Evolutionary conservation across 179 eudicot genomes (phyloP).

Genomic region (Corrigiola litoralis): DNA sequence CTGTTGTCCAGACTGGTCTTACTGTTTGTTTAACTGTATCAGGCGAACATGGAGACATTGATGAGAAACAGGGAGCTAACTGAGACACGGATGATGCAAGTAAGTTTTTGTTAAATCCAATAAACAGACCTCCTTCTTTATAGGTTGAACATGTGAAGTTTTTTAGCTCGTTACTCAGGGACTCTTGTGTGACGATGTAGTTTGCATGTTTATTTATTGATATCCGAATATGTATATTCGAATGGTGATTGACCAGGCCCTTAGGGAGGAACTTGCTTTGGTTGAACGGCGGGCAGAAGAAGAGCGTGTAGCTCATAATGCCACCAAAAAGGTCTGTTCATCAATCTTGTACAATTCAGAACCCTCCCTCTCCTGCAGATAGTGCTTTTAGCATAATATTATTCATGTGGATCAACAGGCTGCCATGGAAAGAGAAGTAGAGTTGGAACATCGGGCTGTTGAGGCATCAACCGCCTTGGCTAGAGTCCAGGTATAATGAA

Average conservation of each 20-base stretch:
- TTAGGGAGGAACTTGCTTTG: conserved; percentile 85
- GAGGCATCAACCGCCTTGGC: conserved; percentile 94
- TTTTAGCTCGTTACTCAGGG: neutral
- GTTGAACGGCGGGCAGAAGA: conserved; percentile 96
- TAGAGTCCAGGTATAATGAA: conserved; percentile 65
- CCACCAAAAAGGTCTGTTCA: conserved; percentile 71
- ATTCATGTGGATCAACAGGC: conserved; percentile 43
- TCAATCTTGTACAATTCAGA: conserved; percentile 4
- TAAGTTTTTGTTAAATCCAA: conserved; percentile 31
- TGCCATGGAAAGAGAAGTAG: conserved; percentile 98
- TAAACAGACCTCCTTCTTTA: neutral
- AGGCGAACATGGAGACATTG: conserved; percentile 95
- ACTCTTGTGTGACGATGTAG: neutral
- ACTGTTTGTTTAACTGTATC: conserved; percentile 18
- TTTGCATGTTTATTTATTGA: neutral
- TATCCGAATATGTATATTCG: neutral
- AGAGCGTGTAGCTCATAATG: conserved; percentile 92
- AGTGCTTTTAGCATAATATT: conserved; percentile 1
- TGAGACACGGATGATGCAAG: conserved; percentile 99
- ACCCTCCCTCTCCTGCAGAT: neutral
- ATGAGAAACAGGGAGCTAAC: conserved; percentile 92
- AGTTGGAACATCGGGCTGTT: conserved; percentile 88
- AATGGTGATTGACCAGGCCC: conserved; percentile 50
- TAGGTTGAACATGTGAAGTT: neutral
- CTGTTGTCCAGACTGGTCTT: conserved; percentile 2